phyloP scores from a whole-genome alignment of 192 early-diverging fungal species.

The Phlyctochytrium arcticum region DNA sequence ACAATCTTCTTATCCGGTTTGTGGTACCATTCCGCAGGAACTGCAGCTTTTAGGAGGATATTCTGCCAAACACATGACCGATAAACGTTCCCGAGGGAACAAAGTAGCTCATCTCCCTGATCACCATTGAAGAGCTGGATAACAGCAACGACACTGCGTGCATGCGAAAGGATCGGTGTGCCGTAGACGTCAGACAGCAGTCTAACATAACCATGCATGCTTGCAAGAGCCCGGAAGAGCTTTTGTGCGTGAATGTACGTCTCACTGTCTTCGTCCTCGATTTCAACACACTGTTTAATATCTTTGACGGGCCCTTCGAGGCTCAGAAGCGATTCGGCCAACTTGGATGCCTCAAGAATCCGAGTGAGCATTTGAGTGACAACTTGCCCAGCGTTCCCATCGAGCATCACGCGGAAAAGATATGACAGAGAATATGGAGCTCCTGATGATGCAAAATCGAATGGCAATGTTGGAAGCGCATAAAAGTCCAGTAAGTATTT shows the following conservation, averaged over 20 bases:
- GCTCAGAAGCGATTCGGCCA: conserved; percentile 45
- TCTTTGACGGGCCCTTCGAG: conserved; percentile 30
- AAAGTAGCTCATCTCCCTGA: conserved; percentile 44
- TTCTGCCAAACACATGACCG: conserved; percentile 66
- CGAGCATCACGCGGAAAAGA: conserved; percentile 66
- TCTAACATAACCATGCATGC: conserved; percentile 56
- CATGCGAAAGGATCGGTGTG: conserved; percentile 60
- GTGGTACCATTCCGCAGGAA: conserved; percentile 68
- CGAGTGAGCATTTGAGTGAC: conserved; percentile 51
- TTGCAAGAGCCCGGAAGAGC: conserved; percentile 53
- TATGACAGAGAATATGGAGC: conserved; percentile 67
- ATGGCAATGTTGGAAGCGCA: conserved; percentile 63
- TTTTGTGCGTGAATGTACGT: conserved; percentile 43
- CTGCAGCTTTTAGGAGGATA: conserved; percentile 47
- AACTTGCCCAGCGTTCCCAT: conserved; percentile 54
- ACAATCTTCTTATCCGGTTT: conserved; percentile 14
- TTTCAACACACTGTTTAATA: conserved; percentile 57
- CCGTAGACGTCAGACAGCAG: conserved; percentile 70
- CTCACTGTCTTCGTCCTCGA: conserved; percentile 39
- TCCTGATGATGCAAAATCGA: conserved; percentile 62
- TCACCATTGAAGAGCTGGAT: conserved; percentile 59
- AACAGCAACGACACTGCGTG: conserved; percentile 55
- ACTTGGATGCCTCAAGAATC: conserved; percentile 43
- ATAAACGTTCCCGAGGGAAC: conserved; percentile 57
- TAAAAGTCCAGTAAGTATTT: conserved; percentile 61